These are phyloP conservation scores for Coniophora puteana DNA, from an alignment of 1,284 basidiomycete genomes.

Conservation along the genomic window DNA sequence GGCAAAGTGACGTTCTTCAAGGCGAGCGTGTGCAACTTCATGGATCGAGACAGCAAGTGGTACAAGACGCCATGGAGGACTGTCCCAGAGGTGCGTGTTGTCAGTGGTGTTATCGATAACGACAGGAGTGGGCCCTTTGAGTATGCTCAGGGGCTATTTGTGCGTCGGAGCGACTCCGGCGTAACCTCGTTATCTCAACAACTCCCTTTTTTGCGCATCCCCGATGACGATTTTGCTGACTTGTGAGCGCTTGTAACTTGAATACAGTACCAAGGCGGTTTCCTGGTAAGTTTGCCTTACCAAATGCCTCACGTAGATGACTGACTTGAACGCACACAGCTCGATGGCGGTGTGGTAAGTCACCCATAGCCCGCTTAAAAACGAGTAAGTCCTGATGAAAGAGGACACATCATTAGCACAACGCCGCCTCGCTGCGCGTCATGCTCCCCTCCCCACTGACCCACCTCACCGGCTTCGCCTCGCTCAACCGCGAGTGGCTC, in stretches of 20 bases:
- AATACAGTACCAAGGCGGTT: constrained; percentile 78
- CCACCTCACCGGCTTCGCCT: constrained; percentile 59
- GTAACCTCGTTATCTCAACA: too few species aligned
- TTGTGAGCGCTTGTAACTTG: constrained; percentile 1
- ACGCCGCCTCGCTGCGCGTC: constrained; percentile 54
- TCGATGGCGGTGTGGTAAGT: constrained; percentile 71
- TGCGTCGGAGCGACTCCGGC: too few species aligned
- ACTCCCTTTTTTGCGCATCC: too few species aligned
- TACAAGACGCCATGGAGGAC: constrained; percentile 83
- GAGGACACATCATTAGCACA: constrained; percentile 43
- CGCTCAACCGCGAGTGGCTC: constrained; percentile 66
- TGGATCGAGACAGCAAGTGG: constrained; percentile 65
- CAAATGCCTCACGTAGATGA: not conserved
- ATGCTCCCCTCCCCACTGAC: constrained; percentile 54
- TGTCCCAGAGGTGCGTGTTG: constrained; percentile 63
- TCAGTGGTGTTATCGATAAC: too few species aligned
- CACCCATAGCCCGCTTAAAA: constrained; percentile 3
- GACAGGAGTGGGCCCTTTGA: too few species aligned
- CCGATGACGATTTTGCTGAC: constrained; percentile 7
- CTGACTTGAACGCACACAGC: constrained; percentile 24
- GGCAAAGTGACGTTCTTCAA: constrained; percentile 65
- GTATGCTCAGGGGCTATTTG: too few species aligned
- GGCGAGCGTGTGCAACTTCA: constrained; percentile 47
- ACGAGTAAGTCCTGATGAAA: constrained; percentile 1
- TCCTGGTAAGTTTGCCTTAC: constrained; percentile 45